A percentile compares a stretch with the other conserved stretches of the same genome.
phyloP scores from a whole-genome alignment of 805 yeast species.

The Kluyveromyces aestuarii region DNA sequence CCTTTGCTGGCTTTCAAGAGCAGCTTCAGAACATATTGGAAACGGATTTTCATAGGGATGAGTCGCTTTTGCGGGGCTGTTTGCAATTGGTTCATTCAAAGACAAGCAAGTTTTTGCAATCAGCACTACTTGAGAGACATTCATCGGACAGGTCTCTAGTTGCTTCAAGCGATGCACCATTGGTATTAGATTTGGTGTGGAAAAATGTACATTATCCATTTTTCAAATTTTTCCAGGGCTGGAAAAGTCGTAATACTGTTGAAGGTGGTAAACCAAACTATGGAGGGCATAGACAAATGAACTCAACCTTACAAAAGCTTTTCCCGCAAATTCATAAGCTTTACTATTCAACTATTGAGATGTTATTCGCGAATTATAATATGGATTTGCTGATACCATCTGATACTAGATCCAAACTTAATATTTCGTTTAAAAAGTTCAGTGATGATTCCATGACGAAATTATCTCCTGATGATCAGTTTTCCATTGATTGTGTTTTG shows the following conservation, averaged over 20 bases:
- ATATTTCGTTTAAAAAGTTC: background rate
- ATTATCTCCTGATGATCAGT: conserved; percentile 7
- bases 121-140: conserved; percentile 3
- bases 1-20: background rate
- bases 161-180: background rate
- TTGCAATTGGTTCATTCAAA: conserved; percentile 23
- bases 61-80: conserved; percentile 20
- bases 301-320: conserved; percentile 6
- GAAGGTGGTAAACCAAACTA: conserved; percentile 4
- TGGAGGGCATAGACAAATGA: conserved; percentile 6
- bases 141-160: background rate
- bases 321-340: conserved; percentile 8
- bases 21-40: conserved; percentile 5
- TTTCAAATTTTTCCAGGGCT: conserved; percentile 7
- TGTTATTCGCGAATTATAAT: conserved; percentile 1
- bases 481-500: conserved; percentile 8
- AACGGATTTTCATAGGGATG: conserved; percentile 13
- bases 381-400: conserved; percentile 4
- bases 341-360: conserved; percentile 7
- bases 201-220: conserved; percentile 8
- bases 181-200: conserved; percentile 32
- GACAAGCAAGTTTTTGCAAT: conserved; percentile 11
- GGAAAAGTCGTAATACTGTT: conserved; percentile 5
- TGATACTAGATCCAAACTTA: conserved; percentile 2
- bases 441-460: background rate